These are phyloP conservation scores for Fusarium sp. DNA, from an alignment of 2,329 filamentous ascomycete species.

Conservation along the genomic window DNA sequence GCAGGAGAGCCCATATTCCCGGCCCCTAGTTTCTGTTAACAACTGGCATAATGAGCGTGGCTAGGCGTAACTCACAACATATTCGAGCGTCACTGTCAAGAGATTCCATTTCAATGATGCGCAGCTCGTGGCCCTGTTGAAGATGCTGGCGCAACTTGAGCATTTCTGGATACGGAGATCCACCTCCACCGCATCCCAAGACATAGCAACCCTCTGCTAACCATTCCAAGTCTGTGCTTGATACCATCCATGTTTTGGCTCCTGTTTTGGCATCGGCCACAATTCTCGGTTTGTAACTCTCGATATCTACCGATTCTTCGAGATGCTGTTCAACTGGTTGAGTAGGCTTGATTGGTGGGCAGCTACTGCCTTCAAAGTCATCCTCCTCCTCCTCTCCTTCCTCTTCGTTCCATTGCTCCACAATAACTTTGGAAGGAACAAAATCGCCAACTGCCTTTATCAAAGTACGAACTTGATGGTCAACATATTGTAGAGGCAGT, in stretches of 20 bases:
- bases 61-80: background rate
- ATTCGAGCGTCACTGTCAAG: background rate
- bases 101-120: background rate
- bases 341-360: background rate
- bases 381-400: background rate
- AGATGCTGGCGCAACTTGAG: background rate
- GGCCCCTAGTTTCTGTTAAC: background rate
- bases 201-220: slow-evolving; percentile 1
- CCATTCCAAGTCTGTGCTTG: background rate
- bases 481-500: background rate
- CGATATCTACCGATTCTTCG: background rate
- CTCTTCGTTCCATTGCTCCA: background rate
- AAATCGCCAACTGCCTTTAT: slow-evolving; percentile 1
- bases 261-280: background rate
- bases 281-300: background rate
- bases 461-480: background rate
- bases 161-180: background rate
- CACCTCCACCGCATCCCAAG: background rate
- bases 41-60: background rate
- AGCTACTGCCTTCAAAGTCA: background rate
- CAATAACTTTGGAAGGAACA: background rate
- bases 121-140: background rate
- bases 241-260: background rate
- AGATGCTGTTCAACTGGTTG: background rate
- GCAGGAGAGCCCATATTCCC: slow-evolving; percentile 31